phyloP scores from a whole-genome alignment of 164 flowering plant species.

The Taxillus chinensis region DNA sequence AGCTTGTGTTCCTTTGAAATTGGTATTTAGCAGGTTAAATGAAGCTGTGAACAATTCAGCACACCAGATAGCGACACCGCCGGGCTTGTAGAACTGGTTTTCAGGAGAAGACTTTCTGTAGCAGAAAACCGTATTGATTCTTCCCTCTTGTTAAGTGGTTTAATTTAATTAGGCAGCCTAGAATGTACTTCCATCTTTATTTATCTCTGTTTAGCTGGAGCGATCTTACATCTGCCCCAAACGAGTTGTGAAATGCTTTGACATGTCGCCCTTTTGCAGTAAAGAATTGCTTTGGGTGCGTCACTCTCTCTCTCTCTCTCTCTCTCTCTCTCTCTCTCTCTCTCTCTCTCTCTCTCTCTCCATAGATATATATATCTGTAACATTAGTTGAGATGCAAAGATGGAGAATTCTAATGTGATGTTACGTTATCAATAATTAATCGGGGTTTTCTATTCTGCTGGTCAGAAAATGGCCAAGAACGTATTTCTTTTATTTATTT shows the following conservation, averaged over 20 bases:
- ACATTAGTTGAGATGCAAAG: too few relatives aligned
- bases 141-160: neutral
- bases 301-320: too few relatives aligned
- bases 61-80: constrained; percentile 12
- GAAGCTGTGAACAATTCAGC: constrained; percentile 51
- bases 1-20: constrained; percentile 68
- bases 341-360: too few relatives aligned
- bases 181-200: constrained; percentile 3
- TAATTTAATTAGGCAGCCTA: constrained; percentile 1
- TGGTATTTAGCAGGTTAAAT: constrained; percentile 79
- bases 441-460: too few relatives aligned
- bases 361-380: too few relatives aligned
- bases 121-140: neutral
- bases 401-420: too few relatives aligned
- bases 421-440: too few relatives aligned
- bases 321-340: too few relatives aligned
- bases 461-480: too few relatives aligned
- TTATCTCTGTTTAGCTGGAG: constrained; percentile 3
- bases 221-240: constrained; percentile 12
- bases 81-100: constrained; percentile 9
- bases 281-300: too few relatives aligned
- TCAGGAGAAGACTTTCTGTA: neutral
- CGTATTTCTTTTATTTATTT: too few relatives aligned
- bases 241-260: constrained; percentile 7
- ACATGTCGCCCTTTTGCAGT: too few relatives aligned